Evolutionary conservation across 805 yeast genomes (phyloP), one percentile per base, ranked within the genome.

Genomic region (Candida hungchunana): DNA sequence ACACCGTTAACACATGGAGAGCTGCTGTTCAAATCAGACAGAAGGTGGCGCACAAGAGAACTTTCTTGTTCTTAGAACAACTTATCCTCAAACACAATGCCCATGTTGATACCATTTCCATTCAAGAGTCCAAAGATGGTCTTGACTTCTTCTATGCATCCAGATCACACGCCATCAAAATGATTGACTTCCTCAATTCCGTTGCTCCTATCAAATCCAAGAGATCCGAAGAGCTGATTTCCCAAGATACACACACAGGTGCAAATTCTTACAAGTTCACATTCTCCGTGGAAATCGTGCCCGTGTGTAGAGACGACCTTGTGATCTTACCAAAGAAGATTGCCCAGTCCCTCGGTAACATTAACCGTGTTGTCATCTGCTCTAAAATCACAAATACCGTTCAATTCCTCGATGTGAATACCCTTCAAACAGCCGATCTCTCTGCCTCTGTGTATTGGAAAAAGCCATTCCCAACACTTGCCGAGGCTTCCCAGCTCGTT

Each of bases 21-120:
- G 97, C 99, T 21, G 78, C 90, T 19, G 95, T 94, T 24, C 99
- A 93, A 67, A 83, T 94, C 52, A 82, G 99, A 67, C 99, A 93
- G 64, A 93, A 94, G 60, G 98, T 93, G 24, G 77, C 86, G 13
- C 98, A 93, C 63, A 93, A 93, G 67, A 82, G 96, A 72, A 93
- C 99, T 7, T 90, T 93, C 61, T 74, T 90, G 60, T 93, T 86
- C 56, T 75, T 93, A 52, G 99, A 93, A 67, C 99, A 93, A 66
- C 72, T 94, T 61, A 93, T 93, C 52, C 72, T 93, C 63, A 88
- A 73, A 59, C 94, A 87, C 60, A 84, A 82, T 55, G 97, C 97
- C 5, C 97, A 93, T 59, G 78, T 82, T 42, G 95, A 89, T 58
- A 90, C 97, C 36, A 82, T 90, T 42, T 82, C 95, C 20, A 93